Evolutionary conservation across 495 filamentous ascomycete species (phyloP), one percentile per base, ranked within the genome.

Genomic region (Cryomyces antarcticus): DNA sequence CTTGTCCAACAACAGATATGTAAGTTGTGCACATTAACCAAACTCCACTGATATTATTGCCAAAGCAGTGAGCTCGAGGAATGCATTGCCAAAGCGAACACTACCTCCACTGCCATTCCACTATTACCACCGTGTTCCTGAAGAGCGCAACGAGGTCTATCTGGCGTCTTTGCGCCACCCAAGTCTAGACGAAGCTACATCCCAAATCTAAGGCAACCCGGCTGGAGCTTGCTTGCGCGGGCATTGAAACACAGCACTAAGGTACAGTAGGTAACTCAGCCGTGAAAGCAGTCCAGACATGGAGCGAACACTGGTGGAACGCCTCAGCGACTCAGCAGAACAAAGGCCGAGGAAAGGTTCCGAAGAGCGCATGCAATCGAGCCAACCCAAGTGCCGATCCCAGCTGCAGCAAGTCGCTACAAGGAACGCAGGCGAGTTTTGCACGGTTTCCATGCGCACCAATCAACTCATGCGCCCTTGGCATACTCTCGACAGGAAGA

Each of bases 341-440:
- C 33, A 35, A 7, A 35, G 33, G 7, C 33, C 7, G 33, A n/a
- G 33, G 33, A 35, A 35, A 7, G 33, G 33, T 12, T 35, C 12
- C 33, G 7, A 12, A 35, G 33, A 35, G 33, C 33, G 45, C 41
- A 41, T 42, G 41, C 44, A 47, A 51, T 51, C 45, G 44, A 49
- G 41, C 50, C 49, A 53, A 48, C 46, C 45, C 43, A 40, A 27
- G 40, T 30, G 28, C 37, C 36, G 45, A 45, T 48, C 38, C 44
- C 50, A 52, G 50, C 33, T 12, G 7, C 33, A 7, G 33, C 33
- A 7, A 12, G 33, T 7, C 33, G 33, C 7, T 12, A 35, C 7
- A 35, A 35, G 7, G 33, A 7, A 7, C 12, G 33, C 33, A 35
- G 33, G 12, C 33, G 33, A 35, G 33, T 7, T 7, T 35, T 35